Base-by-base conservation (phyloP, 257 asterid species). In the Osmanthus fragrans region DNA sequence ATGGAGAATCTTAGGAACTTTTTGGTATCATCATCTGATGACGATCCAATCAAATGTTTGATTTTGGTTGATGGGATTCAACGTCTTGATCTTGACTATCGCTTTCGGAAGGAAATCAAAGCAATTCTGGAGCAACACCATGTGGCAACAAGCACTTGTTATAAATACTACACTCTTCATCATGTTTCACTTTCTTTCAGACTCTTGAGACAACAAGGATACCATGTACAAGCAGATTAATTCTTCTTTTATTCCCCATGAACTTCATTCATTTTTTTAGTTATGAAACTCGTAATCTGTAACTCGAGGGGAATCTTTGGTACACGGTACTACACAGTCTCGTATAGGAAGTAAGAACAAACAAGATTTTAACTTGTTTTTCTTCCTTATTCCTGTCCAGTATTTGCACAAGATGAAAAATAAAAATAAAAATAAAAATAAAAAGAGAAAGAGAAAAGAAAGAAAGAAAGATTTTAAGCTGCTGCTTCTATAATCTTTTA, bases 191-290 rank as follows among this genome's bases (percentile, higher is more conserved):
- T 89, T 19, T 81, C 70, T 72, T 89, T 89, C 70, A 77, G 89
- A 56, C 85, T 87, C 19, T 36, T 82, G 71, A 78, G 92, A 79
- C 90, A 86, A 82, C 72, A 85, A 27, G 91, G 89, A 33, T 68
- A 81, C 72, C 25, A 34, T 18, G 84, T 87, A 5, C 70, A 82
- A 18, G 40, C 89, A 82, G 89, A 88, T 85, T 65, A 29, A 32
- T 54, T 15, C 70, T 71, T 71, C 27, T n/a, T 34, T 66, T 19
- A 3, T 49, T 1, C 7, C 16, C 47, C 32, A 27, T 7, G 1
- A 27, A 9, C 4, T 63, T 63, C 5, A 2, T 9, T 63, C 27
- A 25, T 10, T 63, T 23, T 54, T 54, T 54, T 5, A 10, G 15
- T 63, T 10, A n/a, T 54, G 64, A 54, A 18, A 54, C 3, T 54